phyloP scores from a whole-genome alignment of 1,284 basidiomycete genomes.

The Cutaneotrichosporon mucoides region DNA sequence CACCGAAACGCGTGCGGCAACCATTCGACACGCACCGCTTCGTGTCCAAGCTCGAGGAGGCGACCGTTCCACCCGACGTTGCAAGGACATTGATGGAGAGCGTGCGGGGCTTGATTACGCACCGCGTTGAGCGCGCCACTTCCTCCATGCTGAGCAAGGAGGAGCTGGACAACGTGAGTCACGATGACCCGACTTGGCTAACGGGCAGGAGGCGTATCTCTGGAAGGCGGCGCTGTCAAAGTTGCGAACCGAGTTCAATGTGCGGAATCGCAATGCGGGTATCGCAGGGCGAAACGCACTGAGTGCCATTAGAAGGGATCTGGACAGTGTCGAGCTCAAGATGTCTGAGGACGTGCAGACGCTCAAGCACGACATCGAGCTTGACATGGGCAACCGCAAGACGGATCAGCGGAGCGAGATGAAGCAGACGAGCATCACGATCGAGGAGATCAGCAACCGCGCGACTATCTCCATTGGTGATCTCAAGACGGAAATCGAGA shows the following conservation, averaged over 20 bases:
- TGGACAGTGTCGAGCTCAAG: constrained; percentile 79
- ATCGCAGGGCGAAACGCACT: constrained; percentile 74
- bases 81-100: constrained; percentile 80
- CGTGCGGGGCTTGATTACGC: constrained; percentile 71
- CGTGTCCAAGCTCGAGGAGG: constrained; percentile 44
- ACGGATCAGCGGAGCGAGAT: constrained; percentile 85
- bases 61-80: constrained; percentile 45
- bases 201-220: constrained; percentile 80
- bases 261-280: constrained; percentile 79
- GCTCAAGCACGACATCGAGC: constrained; percentile 74
- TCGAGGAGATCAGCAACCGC: constrained; percentile 86
- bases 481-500: constrained; percentile 77
- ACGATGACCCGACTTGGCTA: not conserved
- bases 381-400: constrained; percentile 92
- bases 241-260: constrained; percentile 78
- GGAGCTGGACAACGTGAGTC: constrained; percentile 83
- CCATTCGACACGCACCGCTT: constrained; percentile 50
- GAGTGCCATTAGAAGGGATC: constrained; percentile 74
- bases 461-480: constrained; percentile 81
- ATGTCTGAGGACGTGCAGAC: constrained; percentile 90
- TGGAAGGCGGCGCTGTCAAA: constrained; percentile 92
- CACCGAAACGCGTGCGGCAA: constrained; percentile 26
- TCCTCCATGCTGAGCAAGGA: constrained; percentile 72
- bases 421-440: constrained; percentile 79
- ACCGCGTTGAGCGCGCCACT: constrained; percentile 67